Base-by-base conservation (phyloP, 345 rosid species). In the Lepidium sativum region DNA sequence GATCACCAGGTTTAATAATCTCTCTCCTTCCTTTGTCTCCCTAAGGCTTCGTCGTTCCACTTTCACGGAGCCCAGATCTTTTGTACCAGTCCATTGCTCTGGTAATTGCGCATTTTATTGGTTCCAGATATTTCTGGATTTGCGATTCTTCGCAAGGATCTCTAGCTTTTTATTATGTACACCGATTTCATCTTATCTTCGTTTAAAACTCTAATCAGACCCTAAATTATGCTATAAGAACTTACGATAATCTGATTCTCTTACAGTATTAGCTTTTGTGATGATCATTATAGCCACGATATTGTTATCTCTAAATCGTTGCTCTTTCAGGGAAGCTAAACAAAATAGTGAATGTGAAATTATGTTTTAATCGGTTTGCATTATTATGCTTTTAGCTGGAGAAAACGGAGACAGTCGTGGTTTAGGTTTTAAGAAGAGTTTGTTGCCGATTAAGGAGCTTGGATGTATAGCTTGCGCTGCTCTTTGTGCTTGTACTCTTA, bases 401-500 rank as follows among this genome's bases (percentile, higher is more conserved):
- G 87, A 52, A 71, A 68, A 61, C 6, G 65, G 65, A 47, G 72
- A 73, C 7, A 74, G 70, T n/a, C n/a, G n/a, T 70, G 71, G 61
- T 15, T 39, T 56, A 6, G 71, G 65, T 15, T 41, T 69, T 2
- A 60, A 67, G 60, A 84, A 77, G 70, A 73, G 20, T 25, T 14
- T 73, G 2, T 72, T 75, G 23, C 74, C 60, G 9, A 54, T 68
- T 11, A 92, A 82, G 80, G 91, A 86, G 50, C 65, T 89, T n/a
- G 73, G 65, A 52, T 60, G 72, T 29, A 75, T 80, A 3, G 88
- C 90, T 70, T 87, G 88, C 67, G 97, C 97, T 7, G 65, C 83
- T 55, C 74, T 89, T 14, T 89, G 91, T 65, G 88, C 77, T 77
- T 84, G 78, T 57, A 79, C 94, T 58, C 73, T 92, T 33, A 80